Base-by-base conservation (phyloP, 2,329 filamentous ascomycete species). In the Rugonectria rugulosa region DNA sequence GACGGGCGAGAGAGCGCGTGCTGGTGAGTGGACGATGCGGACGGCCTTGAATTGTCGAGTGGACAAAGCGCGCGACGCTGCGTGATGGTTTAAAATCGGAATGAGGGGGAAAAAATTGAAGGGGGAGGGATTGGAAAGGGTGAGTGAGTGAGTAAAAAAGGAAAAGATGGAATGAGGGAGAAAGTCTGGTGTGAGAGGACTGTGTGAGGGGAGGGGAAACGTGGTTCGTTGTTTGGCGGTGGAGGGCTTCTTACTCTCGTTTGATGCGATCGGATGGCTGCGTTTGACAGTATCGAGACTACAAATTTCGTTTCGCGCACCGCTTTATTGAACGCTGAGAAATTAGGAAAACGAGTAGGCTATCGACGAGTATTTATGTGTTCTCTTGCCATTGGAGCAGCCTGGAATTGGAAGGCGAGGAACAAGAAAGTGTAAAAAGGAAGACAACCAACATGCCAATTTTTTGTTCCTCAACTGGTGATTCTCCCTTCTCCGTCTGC, bases 161-260 rank as follows among this genome's bases (percentile, higher is more conserved):
- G 19, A 21, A 15, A 21, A 40, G 15, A 40, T 5, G 23, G 29
- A 43, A 19, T 17, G 21, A 26, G 37, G 27, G 20, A 27, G 36
- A 34, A 29, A 17, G 37, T 29, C 23, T 42, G 38, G 27, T 24
- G 46, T 17, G 26, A 50, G 38, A 51, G 31, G 38, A 37, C 43
- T 50, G 53, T 56, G 53, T 50, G 53, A 56, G 53, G 41, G 42
- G 45, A 32, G 34, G 26, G 46, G 42, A 38, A 56, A 50, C 53
- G 53, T 56, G 53, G 53, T 56, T 56, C 53, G 53, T 56, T 56
- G 40, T 56, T 49, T 56, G 53, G 53, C 53, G 46, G 53, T 56
- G 53, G 53, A 56, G 53, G 53, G 44, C 31, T 56, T 49, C 40
- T 47, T 24, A 31, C 38, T 46, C 51, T 24, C 41, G 46, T 50